These are phyloP conservation scores for Fraxinus platypoda DNA, from an alignment of 305 asterid species.

Conservation along the genomic window DNA sequence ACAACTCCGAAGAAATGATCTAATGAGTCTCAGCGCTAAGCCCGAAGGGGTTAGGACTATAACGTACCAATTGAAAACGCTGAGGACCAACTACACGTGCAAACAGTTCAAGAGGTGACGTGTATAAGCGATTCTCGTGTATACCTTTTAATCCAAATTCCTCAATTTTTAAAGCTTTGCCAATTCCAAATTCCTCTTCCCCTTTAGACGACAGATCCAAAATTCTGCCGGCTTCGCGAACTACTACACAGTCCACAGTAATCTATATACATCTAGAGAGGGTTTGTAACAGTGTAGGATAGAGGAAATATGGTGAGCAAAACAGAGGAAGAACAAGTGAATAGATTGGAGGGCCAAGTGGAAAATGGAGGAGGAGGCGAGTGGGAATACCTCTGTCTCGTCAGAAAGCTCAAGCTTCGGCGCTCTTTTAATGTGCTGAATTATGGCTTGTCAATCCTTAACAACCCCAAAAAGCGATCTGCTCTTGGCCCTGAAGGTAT, in stretches of 20 bases:
- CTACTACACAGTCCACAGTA: background rate
- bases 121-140: background rate
- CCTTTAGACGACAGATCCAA: background rate
- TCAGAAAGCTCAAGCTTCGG: slow-evolving; percentile 88
- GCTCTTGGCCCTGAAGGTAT: slow-evolving; percentile 90
- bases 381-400: slow-evolving; percentile 92
- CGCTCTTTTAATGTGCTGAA: slow-evolving; percentile 77
- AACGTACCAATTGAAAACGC: too few species aligned
- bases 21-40: too few species aligned
- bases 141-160: too few species aligned
- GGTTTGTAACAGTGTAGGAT: background rate
- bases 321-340: slow-evolving; percentile 79
- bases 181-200: background rate
- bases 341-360: slow-evolving; percentile 84
- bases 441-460: slow-evolving; percentile 60
- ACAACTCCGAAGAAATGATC: too few species aligned
- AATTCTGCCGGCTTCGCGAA: background rate
- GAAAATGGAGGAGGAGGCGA: slow-evolving; percentile 95
- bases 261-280: background rate
- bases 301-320: slow-evolving; percentile 72
- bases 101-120: background rate
- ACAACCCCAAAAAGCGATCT: slow-evolving; percentile 73
- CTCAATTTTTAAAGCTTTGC: background rate
- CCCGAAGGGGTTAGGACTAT: too few species aligned
- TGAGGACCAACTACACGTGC: too few species aligned